phyloP scores from a whole-genome alignment of 768 basidiomycete genomes.

The Clitopilus hobsonii region DNA sequence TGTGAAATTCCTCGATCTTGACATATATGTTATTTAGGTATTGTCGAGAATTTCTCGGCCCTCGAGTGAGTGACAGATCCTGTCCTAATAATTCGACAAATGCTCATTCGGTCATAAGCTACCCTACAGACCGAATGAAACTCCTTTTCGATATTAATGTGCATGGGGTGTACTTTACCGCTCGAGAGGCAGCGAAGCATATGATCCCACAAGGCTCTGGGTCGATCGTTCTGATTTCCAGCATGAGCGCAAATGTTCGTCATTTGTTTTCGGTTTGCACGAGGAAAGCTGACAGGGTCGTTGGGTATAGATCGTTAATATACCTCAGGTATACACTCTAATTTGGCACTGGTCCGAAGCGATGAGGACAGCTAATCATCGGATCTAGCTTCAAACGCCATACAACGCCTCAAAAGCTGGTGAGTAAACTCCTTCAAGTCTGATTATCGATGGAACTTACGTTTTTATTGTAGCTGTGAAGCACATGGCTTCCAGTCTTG shows the following conservation, averaged over 20 bases:
- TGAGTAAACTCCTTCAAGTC: slow-evolving; percentile 20
- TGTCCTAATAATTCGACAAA: slow-evolving; percentile 1
- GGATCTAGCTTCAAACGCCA: slow-evolving; percentile 73
- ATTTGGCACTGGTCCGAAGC: not conserved
- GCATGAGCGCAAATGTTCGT: slow-evolving; percentile 86
- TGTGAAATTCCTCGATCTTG: not conserved
- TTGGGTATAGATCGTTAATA: slow-evolving; percentile 74
- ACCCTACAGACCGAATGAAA: slow-evolving; percentile 82
- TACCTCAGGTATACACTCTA: slow-evolving; percentile 63
- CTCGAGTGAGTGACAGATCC: slow-evolving; percentile 52
- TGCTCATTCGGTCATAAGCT: slow-evolving; percentile 34
- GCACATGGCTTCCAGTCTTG: slow-evolving; percentile 90
- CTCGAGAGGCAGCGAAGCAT: slow-evolving; percentile 86
- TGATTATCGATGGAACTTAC: not conserved
- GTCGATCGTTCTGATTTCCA: slow-evolving; percentile 80
- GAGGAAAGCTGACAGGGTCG: not conserved
- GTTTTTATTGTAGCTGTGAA: slow-evolving; percentile 60
- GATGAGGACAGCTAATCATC: not conserved
- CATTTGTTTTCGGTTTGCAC: not conserved
- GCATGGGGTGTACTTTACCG: slow-evolving; percentile 93
- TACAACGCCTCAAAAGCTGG: slow-evolving; percentile 96
- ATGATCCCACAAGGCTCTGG: slow-evolving; percentile 84
- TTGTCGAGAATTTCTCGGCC: slow-evolving; percentile 85
- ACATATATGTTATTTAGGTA: slow-evolving; percentile 40
- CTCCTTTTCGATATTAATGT: slow-evolving; percentile 90